Evolutionary conservation across 1,284 basidiomycete genomes (phyloP).

Genomic region (Thecaphora thlaspeos): DNA sequence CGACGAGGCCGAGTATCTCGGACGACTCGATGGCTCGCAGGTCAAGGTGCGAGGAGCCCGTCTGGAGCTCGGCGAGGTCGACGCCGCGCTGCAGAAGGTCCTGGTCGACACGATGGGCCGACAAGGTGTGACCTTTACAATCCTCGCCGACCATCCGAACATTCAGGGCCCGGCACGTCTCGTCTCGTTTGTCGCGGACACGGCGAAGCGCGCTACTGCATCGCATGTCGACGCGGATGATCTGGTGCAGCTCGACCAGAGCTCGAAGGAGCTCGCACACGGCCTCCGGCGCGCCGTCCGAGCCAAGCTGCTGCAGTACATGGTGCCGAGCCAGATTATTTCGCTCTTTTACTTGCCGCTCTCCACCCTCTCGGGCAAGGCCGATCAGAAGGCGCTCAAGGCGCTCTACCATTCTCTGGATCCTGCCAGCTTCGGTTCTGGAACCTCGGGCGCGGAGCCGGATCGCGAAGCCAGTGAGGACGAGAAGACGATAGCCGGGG

Average conservation of each 20-base stretch:
- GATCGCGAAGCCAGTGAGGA: conserved; percentile 11
- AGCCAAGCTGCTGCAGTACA: conserved; percentile 39
- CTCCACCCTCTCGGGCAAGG: conserved; percentile 47
- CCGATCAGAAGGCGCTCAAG: conserved; percentile 30
- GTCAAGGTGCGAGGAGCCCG: conserved; percentile 54
- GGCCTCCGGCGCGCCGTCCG: conserved; percentile 19
- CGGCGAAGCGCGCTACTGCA: no score
- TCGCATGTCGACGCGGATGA: no score
- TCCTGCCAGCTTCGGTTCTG: conserved; percentile 1
- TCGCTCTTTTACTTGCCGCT: conserved; percentile 38
- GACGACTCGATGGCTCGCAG: conserved; percentile 45
- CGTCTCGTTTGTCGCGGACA: conserved; percentile 27
- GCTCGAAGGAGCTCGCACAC: conserved; percentile 1
- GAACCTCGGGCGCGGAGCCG: conserved; percentile 1
- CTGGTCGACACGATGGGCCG: conserved; percentile 4
- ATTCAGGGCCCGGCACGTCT: conserved; percentile 26
- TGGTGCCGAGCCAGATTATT: conserved; percentile 46
- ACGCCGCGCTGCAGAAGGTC: conserved; percentile 16
- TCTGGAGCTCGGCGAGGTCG: conserved; percentile 52
- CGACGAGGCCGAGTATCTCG: conserved; percentile 48
- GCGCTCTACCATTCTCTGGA: conserved; percentile 22
- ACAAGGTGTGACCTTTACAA: conserved; percentile 13
- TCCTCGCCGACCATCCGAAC: conserved; percentile 29
- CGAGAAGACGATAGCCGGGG: conserved; percentile 25
- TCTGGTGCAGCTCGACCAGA: conserved; percentile 1